Percentiles rank a stretch among this genome's conserved stretches.
phyloP scores from a whole-genome alignment of 305 asterid genomes.

The Fraxinus angustifolia region DNA sequence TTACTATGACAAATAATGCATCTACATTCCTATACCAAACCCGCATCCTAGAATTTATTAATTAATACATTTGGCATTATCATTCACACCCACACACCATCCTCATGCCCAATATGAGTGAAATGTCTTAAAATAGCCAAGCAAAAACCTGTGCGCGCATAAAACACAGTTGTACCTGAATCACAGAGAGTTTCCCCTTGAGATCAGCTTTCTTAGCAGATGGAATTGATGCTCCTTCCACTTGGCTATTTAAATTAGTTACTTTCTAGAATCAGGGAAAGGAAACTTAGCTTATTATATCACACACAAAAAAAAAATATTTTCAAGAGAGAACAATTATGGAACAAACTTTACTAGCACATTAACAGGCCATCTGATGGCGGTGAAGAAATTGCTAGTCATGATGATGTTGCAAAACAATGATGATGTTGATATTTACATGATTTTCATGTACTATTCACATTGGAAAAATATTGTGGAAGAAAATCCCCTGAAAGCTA shows the following conservation, averaged over 20 bases:
- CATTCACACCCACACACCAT: neutral
- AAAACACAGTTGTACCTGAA: conserved; percentile 56
- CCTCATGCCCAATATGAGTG: neutral
- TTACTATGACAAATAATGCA: neutral
- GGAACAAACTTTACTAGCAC: neutral
- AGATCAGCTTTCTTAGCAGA: conserved; percentile 80
- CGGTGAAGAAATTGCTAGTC: neutral
- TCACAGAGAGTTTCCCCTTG: conserved; percentile 61
- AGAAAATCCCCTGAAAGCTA: neutral
- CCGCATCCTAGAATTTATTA: neutral
- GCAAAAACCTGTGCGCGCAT: neutral
- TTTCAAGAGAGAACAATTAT: neutral
- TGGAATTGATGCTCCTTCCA: conserved; percentile 79
- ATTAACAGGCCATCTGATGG: neutral
- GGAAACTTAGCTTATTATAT: conserved; percentile 10
- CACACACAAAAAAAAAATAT: neutral
- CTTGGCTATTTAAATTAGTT: conserved; percentile 66
- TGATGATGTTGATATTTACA: neutral
- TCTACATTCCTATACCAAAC: neutral
- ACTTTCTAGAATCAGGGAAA: conserved; percentile 63
- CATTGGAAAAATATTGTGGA: neutral
- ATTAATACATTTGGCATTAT: neutral
- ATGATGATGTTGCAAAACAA: neutral
- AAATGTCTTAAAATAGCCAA: neutral
- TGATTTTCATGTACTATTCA: neutral